Evolutionary conservation across 1,284 basidiomycete species (phyloP).

Genomic region (Trichosporon sp.): DNA sequence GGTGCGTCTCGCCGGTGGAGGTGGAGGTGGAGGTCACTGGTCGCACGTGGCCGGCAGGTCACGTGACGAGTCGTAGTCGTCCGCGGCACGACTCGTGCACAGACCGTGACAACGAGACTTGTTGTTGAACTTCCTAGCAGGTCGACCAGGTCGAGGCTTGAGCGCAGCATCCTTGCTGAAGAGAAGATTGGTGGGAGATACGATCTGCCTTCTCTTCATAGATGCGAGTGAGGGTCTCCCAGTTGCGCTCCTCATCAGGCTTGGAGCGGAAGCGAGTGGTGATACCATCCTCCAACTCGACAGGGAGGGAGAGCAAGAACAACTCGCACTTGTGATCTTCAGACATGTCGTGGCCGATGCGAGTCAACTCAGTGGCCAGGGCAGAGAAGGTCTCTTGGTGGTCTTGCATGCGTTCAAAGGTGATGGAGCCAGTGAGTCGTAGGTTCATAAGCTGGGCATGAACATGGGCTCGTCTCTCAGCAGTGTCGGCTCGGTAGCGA

Average conservation of each 20-base stretch:
- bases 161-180: too few relatives aligned
- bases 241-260: background rate
- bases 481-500: background rate
- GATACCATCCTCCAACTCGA: background rate
- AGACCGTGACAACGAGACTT: too few relatives aligned
- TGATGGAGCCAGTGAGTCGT: background rate
- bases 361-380: background rate
- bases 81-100: too few relatives aligned
- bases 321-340: background rate
- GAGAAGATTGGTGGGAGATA: background rate
- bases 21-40: too few relatives aligned
- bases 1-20: too few relatives aligned
- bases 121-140: too few relatives aligned
- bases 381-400: background rate
- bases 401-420: background rate
- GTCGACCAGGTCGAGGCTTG: too few relatives aligned
- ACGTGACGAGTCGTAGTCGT: too few relatives aligned
- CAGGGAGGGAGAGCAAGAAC: background rate
- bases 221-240: background rate
- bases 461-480: background rate
- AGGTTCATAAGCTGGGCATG: constrained; percentile 4
- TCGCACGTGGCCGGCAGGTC: too few relatives aligned
- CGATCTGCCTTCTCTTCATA: constrained; percentile 1
- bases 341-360: background rate
- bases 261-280: background rate